Base-by-base conservation (phyloP, 73 alveolate genomes). In the Durusdinium trenchii region DNA sequence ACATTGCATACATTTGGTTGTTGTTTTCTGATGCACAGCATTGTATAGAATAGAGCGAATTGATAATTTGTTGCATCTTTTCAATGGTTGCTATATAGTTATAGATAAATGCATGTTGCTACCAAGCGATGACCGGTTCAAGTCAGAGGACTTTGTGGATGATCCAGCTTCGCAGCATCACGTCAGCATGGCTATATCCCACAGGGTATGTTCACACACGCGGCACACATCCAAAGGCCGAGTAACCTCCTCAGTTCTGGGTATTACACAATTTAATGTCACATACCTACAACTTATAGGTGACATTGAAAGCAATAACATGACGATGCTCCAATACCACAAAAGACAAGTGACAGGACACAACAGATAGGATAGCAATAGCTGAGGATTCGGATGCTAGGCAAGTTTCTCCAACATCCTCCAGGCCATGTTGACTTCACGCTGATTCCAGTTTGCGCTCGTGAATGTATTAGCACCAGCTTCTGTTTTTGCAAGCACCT, bases 351-450 rank as follows among this genome's bases (percentile, higher is more conserved):
- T n/a, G n/a, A n/a, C n/a, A n/a, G n/a, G n/a, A n/a, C n/a, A n/a
- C n/a, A n/a, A n/a, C n/a, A n/a, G n/a, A n/a, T n/a, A n/a, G n/a
- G n/a, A n/a, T n/a, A n/a, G n/a, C n/a, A n/a, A 32, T 51, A 75
- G 2, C 52, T n/a, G 36, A 90, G 96, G 96, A 90, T 67, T 38
- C 96, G 96, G n/a, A 73, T 43, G 54, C 86, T 90, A 40, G 96
- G 86, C 36, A 35, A 38, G 38, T 90, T 90, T 46, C 96, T 90
- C 61, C 71, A 64, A 35, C 54, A 64, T 46, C 32, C 45, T 18
- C 96, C 96, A 67, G 96, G 96, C 42, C n/a, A n/a, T n/a, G n/a
- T n/a, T n/a, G n/a, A n/a, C n/a, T n/a, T n/a, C n/a, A n/a, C n/a
- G n/a, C n/a, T n/a, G n/a, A n/a, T n/a, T n/a, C n/a, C n/a, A n/a